Evolutionary conservation across 1,284 basidiomycete species (phyloP), one percentile per base, ranked within the genome.

Genomic region (Boletellus deceptivus): DNA sequence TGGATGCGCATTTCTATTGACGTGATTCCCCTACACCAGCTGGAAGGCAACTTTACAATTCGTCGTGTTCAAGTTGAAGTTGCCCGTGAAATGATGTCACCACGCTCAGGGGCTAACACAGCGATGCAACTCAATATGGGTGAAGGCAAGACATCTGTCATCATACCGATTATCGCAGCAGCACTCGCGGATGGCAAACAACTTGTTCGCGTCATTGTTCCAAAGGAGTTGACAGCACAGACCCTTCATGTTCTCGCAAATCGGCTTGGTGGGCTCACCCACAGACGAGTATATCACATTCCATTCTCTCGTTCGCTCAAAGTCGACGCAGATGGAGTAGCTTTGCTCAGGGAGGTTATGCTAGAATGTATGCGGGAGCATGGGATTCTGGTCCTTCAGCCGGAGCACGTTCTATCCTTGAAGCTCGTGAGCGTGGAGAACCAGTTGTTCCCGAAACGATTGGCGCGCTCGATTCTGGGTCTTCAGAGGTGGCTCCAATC

Each of bases 401-500:
- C 34, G 3, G 34, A 35, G 16, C 34, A 17, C 17, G 34, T 35
- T 17, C n/a, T 35, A 7, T 35, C 34, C 13, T n/a, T 35, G 1
- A 35, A 35, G 16, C n/a, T 35, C 14, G 34, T 35, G 34, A 35
- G 34, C 7, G 34, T 35, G n/a, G n/a, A 35, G n/a, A 35, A 35
- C 6, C 14, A 35, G n/a, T 6, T 9, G n/a, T 9, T n/a, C 9
- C 33, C 3, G 8, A n/a, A 0, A 3, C 17, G 39, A 17, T 11
- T 48, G 11, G 54, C 50, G 20, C 47, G 34, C 22, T 47, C 48
- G 39, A 53, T 68, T 8, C 52, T 68, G 9, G 34, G 50, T 1
- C 55, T 59, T 1, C 69, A 74, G 31, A 50, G 41, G 14, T 77
- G 75, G 75, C 56, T 79, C 1, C 48, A 64, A 24, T 47, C 49